Percentiles rank a stretch among this genome's conserved stretches.
Evolutionary conservation across 345 rosid genomes (phyloP).

Genomic region (Gossypium australe): DNA sequence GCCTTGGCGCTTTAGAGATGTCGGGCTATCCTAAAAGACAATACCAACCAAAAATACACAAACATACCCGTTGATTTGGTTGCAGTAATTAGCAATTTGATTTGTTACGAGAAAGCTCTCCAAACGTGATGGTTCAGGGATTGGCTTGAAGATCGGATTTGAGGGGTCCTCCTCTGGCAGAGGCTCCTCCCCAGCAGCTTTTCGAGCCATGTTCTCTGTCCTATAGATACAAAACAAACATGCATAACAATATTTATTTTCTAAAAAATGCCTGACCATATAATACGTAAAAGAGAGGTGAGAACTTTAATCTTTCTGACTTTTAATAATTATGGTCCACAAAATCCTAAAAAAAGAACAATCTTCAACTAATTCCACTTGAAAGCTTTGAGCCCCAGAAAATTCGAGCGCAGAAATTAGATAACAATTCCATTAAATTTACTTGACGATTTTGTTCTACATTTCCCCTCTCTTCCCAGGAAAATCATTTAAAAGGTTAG

Average conservation of each 20-base stretch:
- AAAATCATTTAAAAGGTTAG: not conserved
- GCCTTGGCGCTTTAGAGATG: not conserved
- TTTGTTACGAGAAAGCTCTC: constrained; percentile 95
- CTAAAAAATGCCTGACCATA: not conserved
- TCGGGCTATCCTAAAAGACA: not conserved
- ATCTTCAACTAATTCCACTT: not conserved
- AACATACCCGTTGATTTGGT: constrained; percentile 91
- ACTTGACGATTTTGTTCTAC: not conserved
- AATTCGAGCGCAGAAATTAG: too few relatives aligned
- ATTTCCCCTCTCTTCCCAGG: not conserved
- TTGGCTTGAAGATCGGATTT: constrained; percentile 85
- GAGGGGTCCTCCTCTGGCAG: constrained; percentile 96
- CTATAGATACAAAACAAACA: constrained; percentile 32
- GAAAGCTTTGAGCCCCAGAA: constrained; percentile 9
- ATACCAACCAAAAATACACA: not conserved
- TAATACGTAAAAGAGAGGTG: not conserved
- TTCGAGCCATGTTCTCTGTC: constrained; percentile 84
- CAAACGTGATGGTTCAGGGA: constrained; percentile 88
- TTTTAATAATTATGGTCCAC: not conserved
- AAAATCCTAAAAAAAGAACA: not conserved
- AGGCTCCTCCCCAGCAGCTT: constrained; percentile 86
- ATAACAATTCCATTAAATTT: too few relatives aligned
- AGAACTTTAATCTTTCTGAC: not conserved
- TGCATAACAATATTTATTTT: not conserved
- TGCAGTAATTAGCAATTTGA: constrained; percentile 88